These are phyloP conservation scores for Polychytrium aggregatum DNA, from an alignment of 192 early-diverging fungal species.

Conservation along the genomic window DNA sequence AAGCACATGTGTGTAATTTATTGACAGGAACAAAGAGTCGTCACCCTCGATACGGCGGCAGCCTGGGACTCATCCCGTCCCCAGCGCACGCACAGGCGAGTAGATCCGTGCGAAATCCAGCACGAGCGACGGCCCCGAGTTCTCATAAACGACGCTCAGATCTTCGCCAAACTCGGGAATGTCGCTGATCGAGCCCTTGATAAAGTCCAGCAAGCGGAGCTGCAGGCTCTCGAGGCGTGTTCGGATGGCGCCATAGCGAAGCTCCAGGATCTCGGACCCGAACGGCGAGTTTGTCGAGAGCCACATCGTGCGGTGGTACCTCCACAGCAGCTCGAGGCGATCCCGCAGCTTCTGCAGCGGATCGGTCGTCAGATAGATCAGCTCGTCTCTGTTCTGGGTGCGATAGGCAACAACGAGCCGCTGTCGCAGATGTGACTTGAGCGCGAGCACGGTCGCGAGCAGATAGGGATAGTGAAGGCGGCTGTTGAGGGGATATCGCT, in stretches of 20 bases:
- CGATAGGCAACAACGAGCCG: constrained; percentile 50
- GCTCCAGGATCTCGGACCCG: constrained; percentile 75
- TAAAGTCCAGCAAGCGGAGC: constrained; percentile 12
- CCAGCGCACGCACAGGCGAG: constrained; percentile 16
- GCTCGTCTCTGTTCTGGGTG: constrained; percentile 30
- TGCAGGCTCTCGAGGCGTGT: constrained; percentile 17
- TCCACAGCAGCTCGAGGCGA: constrained; percentile 52
- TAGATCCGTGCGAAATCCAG: constrained; percentile 21
- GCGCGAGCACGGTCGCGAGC: constrained; percentile 51
- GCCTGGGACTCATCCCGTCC: too few species aligned
- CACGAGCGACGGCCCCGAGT: constrained; percentile 10
- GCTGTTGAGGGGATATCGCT: constrained; percentile 54
- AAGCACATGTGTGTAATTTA: too few species aligned
- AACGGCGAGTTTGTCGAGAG: constrained; percentile 69
- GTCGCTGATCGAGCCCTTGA: background rate
- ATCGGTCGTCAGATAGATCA: too few species aligned
- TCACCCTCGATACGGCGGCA: too few species aligned
- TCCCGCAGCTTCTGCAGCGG: constrained; percentile 32
- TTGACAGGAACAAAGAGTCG: too few species aligned
- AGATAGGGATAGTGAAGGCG: constrained; percentile 57
- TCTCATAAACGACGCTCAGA: constrained; percentile 12
- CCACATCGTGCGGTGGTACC: constrained; percentile 71
- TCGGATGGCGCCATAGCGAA: constrained; percentile 62
- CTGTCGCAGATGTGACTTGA: constrained; percentile 62
- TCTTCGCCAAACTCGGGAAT: constrained; percentile 17